phyloP scores from a whole-genome alignment of 192 early-diverging fungal genomes.

The Mycoemilia scoparia region DNA sequence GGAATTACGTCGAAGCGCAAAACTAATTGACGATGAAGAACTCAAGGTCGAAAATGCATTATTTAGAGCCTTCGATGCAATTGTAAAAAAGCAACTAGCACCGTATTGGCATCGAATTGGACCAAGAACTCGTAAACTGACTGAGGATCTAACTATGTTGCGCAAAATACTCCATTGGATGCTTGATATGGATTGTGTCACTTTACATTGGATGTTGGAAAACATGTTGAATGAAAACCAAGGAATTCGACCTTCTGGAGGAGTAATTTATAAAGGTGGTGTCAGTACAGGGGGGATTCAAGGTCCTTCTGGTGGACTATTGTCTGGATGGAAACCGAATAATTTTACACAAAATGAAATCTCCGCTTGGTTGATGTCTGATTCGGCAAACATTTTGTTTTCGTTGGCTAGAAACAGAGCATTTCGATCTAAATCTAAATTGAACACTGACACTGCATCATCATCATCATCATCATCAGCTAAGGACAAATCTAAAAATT shows the following conservation, averaged over 20 bases:
- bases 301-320: too few relatives aligned
- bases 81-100: slow-evolving; percentile 57
- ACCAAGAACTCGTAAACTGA: slow-evolving; percentile 50
- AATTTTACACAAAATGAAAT: too few relatives aligned
- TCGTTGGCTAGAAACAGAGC: slow-evolving; percentile 34
- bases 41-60: slow-evolving; percentile 76
- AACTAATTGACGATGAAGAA: slow-evolving; percentile 55
- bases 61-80: slow-evolving; percentile 65
- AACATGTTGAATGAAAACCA: too few relatives aligned
- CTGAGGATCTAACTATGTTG: slow-evolving; percentile 51
- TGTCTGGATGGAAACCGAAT: too few relatives aligned
- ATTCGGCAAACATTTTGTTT: slow-evolving; percentile 70
- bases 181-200: slow-evolving; percentile 5
- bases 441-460: too few relatives aligned
- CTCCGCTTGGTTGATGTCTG: slow-evolving; percentile 65
- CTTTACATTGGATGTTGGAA: too few relatives aligned
- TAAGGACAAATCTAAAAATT: too few relatives aligned
- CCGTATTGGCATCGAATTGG: slow-evolving; percentile 77
- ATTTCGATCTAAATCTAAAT: too few relatives aligned
- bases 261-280: too few relatives aligned
- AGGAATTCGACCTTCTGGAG: too few relatives aligned
- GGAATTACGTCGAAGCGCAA: slow-evolving; percentile 51
- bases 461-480: too few relatives aligned
- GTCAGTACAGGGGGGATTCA: too few relatives aligned
- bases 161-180: slow-evolving; percentile 37